Evolutionary conservation across 768 basidiomycete genomes (phyloP).

Genomic region (Phallus indusiatus): DNA sequence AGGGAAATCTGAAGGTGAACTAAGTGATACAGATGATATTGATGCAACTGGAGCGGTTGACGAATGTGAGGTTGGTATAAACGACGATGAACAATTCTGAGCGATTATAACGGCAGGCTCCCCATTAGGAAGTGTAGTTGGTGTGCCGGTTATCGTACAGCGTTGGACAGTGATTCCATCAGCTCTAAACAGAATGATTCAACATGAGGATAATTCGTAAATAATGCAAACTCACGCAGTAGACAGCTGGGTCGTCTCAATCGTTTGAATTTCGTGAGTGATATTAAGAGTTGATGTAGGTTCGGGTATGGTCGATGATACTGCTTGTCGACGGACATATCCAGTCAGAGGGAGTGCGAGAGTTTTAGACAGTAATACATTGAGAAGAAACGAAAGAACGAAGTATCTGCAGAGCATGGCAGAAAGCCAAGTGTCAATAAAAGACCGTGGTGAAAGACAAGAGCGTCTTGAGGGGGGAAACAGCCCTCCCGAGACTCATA

Average conservation of each 20-base stretch:
- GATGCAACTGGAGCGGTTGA: background rate
- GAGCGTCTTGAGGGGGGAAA: background rate
- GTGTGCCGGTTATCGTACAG: background rate
- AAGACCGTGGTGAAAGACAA: background rate
- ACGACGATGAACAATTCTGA: background rate
- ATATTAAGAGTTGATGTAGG: background rate
- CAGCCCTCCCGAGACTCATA: background rate
- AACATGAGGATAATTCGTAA: background rate
- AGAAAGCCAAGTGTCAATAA: background rate
- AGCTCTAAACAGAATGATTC: background rate
- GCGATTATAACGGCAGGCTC: background rate
- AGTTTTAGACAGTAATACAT: background rate
- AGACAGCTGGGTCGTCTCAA: background rate
- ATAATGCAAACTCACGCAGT: background rate
- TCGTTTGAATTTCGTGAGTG: background rate
- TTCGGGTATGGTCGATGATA: background rate
- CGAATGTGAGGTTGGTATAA: background rate
- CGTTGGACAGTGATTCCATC: conserved; percentile 1
- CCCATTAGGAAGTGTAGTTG: background rate
- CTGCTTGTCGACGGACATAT: background rate
- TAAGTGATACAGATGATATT: background rate
- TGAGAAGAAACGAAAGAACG: background rate
- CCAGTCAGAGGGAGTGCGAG: background rate
- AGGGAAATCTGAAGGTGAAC: background rate
- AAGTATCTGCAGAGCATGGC: background rate